Base-by-base conservation (phyloP, 805 yeast species). In the Grigorovia yakushimaensis region DNA sequence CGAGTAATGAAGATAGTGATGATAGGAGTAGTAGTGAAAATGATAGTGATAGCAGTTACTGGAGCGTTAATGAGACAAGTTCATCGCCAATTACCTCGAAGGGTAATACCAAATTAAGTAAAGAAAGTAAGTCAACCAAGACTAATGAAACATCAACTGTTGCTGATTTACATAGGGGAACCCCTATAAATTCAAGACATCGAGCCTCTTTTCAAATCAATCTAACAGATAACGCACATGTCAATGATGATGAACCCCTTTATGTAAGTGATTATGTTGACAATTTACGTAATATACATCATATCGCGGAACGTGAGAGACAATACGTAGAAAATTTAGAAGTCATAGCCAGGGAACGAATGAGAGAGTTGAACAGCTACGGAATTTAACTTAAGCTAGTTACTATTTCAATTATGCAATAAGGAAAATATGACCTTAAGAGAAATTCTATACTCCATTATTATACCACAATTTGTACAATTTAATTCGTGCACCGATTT, bases 301-400 rank as follows among this genome's bases (percentile, higher is more conserved):
- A 21, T 36, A 21, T 53, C 33, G 20, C 47, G 7, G 19, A n/a
- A 3, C 19, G n/a, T 3, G 63, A 59, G 38, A 53, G 52, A 21
- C 42, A 42, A 13, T 58, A 56, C 36, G 54, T 59, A 8, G 49
- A 54, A 18, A 47, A 49, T 18, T 48, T 60, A 53, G 53, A 53
- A 13, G 49, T 42, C 9, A 53, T 51, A 5, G 51, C 59, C n/a
- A 53, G 47, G 42, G 38, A 44, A 7, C 22, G 21, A 15, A 38
- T 30, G 33, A 39, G 17, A 27, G 13, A 27, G 5, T 4, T 27
- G 33, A 27, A n/a, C n/a, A n/a, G n/a, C n/a, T n/a, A n/a, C n/a
- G n/a, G n/a, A n/a, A n/a, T n/a, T n/a, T n/a, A n/a, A n/a, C n/a
- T n/a, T n/a, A n/a, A n/a, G n/a, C n/a, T n/a, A n/a, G n/a, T n/a